Percentiles rank a stretch among this genome's conserved stretches.
phyloP scores from a whole-genome alignment of 345 rosid species.

The Populus alba region DNA sequence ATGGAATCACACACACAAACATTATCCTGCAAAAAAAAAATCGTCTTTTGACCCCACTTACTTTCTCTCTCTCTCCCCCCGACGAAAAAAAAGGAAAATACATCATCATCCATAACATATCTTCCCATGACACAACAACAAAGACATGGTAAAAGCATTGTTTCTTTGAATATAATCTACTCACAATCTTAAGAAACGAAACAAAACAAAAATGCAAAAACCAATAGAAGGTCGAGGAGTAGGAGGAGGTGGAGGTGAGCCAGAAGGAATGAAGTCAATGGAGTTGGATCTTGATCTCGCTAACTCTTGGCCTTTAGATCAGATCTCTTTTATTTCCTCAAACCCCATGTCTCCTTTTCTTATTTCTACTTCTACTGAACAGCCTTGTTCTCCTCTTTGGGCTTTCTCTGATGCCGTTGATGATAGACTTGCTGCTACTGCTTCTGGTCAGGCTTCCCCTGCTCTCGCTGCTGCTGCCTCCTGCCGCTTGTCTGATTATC shows the following conservation, averaged over 20 bases:
- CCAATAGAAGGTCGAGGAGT: background rate
- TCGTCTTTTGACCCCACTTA: background rate
- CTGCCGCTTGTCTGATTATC: constrained; percentile 44
- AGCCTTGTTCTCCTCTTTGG: constrained; percentile 89
- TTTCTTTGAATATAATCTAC: background rate
- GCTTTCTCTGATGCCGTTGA: constrained; percentile 65
- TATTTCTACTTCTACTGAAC: constrained; percentile 52
- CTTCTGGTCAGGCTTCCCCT: constrained; percentile 15
- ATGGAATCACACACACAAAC: constrained; percentile 30
- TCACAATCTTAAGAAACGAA: background rate
- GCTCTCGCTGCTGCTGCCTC: constrained; percentile 3
- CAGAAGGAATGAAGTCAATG: constrained; percentile 19
- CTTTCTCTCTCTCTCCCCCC: constrained; percentile 7
- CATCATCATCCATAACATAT: constrained; percentile 7
- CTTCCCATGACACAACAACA: background rate
- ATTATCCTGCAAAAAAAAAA: constrained; percentile 3
- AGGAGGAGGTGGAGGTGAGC: constrained; percentile 1
- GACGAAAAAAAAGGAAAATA: background rate
- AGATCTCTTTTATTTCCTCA: constrained; percentile 41
- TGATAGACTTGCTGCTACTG: constrained; percentile 14
- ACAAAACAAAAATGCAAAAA: constrained; percentile 44
- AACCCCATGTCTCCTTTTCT: constrained; percentile 59
- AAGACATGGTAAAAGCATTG: background rate
- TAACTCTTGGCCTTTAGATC: constrained; percentile 75
- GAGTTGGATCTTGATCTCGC: constrained; percentile 71